Percentiles rank a stretch among this genome's conserved stretches.
Conservation (phyloP, 2,329 filamentous ascomycete genomes). For the Aspergillus latus region DNA sequence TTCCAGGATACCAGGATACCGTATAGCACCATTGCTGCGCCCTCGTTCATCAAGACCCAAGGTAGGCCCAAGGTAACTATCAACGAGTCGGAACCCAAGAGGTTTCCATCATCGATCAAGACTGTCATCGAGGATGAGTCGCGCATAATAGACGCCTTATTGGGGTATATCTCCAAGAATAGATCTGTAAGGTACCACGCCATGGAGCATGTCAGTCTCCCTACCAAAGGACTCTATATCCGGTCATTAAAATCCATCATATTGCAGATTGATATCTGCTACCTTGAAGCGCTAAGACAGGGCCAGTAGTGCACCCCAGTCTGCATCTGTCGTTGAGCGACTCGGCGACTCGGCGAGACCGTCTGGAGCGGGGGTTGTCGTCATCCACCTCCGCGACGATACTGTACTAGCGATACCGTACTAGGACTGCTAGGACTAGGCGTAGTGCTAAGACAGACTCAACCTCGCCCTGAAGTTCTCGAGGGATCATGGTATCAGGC, state of each 20-base stretch:
- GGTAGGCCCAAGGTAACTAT: not conserved
- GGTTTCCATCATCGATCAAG: not conserved
- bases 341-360: conserved; percentile 5
- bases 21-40: not conserved
- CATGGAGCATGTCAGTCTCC: conserved; percentile 1
- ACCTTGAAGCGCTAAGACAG: not conserved
- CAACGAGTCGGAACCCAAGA: conserved; percentile 3
- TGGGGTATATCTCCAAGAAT: conserved; percentile 4
- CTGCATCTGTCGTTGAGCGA: conserved; percentile 1
- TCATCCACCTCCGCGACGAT: conserved; percentile 1
- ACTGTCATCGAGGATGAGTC: not conserved
- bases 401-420: not conserved
- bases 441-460: not conserved
- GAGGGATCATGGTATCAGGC: conserved; percentile 16
- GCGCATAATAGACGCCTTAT: conserved; percentile 2
- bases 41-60: too few species aligned
- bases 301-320: conserved; percentile 1
- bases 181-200: conserved; percentile 10
- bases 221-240: not conserved
- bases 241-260: not conserved
- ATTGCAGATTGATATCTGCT: not conserved
- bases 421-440: too few species aligned
- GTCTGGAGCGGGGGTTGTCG: conserved; percentile 6
- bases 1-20: not conserved
- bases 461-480: conserved; percentile 1